These are phyloP conservation scores for Epichloe gansuensis DNA, from an alignment of 2,329 filamentous ascomycete species.

Conservation along the genomic window DNA sequence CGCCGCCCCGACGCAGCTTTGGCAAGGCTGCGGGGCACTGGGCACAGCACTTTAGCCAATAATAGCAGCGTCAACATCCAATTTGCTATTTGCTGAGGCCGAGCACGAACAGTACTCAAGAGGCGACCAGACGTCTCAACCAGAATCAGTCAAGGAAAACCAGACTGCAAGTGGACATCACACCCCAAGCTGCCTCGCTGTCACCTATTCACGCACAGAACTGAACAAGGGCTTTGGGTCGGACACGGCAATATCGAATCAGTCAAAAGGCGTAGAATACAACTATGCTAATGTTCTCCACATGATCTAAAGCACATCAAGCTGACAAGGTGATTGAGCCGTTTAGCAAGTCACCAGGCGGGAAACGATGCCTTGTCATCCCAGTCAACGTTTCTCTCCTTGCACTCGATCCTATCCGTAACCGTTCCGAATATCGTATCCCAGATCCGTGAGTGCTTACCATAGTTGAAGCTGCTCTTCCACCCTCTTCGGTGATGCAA, in stretches of 20 bases:
- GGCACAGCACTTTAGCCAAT: not conserved
- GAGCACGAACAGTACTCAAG: not conserved
- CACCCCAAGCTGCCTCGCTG: no score
- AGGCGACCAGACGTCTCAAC: no score
- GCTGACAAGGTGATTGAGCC: no score
- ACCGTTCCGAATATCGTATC: constrained; percentile 24
- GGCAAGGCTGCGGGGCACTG: not conserved
- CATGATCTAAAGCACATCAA: no score
- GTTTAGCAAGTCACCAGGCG: not conserved
- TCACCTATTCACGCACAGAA: no score
- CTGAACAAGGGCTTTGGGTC: no score
- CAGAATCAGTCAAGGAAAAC: no score
- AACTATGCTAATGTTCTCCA: no score
- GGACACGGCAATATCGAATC: no score
- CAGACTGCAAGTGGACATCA: no score
- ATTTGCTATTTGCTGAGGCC: not conserved
- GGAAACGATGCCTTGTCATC: constrained; percentile 1
- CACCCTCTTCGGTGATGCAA: constrained; percentile 28
- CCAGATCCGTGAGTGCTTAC: constrained; percentile 26
- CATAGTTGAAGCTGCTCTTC: constrained; percentile 25
- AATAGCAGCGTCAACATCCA: no score
- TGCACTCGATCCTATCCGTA: constrained; percentile 23
- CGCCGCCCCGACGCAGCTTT: not conserved
- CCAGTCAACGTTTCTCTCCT: constrained; percentile 14
- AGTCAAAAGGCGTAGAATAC: no score